Base-by-base conservation (phyloP, 2,329 filamentous ascomycete genomes). In the Aspergillus sp. region DNA sequence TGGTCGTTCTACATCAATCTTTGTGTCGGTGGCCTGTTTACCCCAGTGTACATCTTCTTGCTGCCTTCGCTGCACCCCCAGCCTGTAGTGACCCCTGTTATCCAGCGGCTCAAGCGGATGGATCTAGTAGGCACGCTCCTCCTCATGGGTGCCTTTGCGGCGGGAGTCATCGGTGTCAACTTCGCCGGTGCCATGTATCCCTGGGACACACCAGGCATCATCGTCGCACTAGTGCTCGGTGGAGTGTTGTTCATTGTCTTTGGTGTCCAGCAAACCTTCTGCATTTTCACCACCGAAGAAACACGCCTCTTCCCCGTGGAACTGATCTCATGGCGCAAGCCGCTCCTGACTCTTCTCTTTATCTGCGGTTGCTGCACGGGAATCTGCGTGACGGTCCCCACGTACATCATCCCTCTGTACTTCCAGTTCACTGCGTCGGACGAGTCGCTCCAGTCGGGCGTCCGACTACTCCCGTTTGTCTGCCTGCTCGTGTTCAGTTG, bases 1-100 rank as follows among this genome's bases (percentile, higher is more conserved):
- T 38, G 35, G 35, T 72, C 70, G 1, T 79, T 80, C 60, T 85
- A 85, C 59, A 77, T 84, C 66, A 84, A 84, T 57, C 69, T 84
- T 0, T 63, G 72, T 30, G 65, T 79, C 44, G 72, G 79, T 1
- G 80, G 68, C 8, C 60, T 72, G 6, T 67, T 71, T 30, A 61
- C 72, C 3, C 74, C 78, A 0, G 69, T 75, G 24, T 38, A 38
- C 16, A n/a, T 38, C 35, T 38, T 38, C 35, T 17, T 38, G 35
- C 16, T 38, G 14, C 35, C 35, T n/a, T n/a, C 14, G 14, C 16
- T 38, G 5, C 35, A n/a, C 35, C 14, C 35, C 5, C 35, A 38
- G 35, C 35, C 35, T 5, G 35, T 7, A 5, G 16, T n/a, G 9
- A 8, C 35, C 4, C 26, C 26, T 30, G 9, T 38, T 9, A 8